Base-by-base conservation (phyloP, 768 basidiomycete genomes). In the Leccinum imitatum region DNA sequence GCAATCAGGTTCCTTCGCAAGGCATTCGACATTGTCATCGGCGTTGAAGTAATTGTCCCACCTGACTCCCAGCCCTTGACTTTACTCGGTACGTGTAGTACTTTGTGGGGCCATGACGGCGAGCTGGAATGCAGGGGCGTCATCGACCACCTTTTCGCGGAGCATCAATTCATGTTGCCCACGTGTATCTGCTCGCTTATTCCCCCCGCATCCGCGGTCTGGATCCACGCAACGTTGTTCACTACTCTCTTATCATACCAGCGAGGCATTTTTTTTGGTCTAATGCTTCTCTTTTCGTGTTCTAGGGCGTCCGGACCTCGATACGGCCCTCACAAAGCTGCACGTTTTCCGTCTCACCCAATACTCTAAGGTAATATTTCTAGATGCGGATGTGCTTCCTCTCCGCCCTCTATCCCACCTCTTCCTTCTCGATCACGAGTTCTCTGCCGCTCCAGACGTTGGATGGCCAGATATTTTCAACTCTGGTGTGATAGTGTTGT, bases 391-490 rank as follows among this genome's bases (percentile, higher is more conserved):
- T 71, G 85, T 94, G 54, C 89, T 96, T 65, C 91, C 93, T 56
- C 80, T 93, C 54, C 85, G 90, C 53, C 91, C 96, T 30, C 79
- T 99, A 57, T 90, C 93, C 37, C 95, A 96, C 75, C 86, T 99
- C n/a, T 98, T 99, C 75, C 79, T 81, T 35, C 75, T 90, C 51
- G 83, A 89, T 4, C 80, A 89, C 71, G 87, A 91, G 62, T 95
- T 99, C 71, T 89, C 95, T 46, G 97, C 97, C 9, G 91, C 88
- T 8, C 95, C 97, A 11, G 97, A 99, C 74, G 92, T 95, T 33
- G 97, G 97, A 65, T 99, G 97, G 97, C 97, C 97, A 44, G 97
- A 99, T 75, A 95, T 97, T 62, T 99, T 99, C 80, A 99, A 99
- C 74, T 96, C 95, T 23, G 97, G 97, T 41, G 87, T 98, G 50